These are phyloP conservation scores for Claviceps africana DNA, from an alignment of 2,329 filamentous ascomycete genomes.

Conservation along the genomic window DNA sequence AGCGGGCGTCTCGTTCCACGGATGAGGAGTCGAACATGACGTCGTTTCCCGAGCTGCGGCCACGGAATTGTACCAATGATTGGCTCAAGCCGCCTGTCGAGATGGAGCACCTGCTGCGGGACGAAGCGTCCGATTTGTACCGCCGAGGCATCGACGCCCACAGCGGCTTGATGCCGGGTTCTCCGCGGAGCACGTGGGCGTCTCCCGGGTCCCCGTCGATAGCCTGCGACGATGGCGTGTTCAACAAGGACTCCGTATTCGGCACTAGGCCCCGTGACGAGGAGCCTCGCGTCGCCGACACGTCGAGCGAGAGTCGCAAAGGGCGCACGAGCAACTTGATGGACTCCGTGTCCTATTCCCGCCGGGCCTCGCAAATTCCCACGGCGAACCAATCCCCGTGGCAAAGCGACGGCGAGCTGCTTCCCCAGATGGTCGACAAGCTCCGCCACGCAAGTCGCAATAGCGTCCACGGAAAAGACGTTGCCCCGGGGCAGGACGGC, in stretches of 20 bases:
- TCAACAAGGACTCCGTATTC: conserved; percentile 13
- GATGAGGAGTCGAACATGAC: conserved; percentile 16
- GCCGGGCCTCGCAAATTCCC: conserved; percentile 13
- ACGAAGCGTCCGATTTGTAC: conserved; percentile 11
- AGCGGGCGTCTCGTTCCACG: conserved; percentile 3
- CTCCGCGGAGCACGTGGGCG: conserved; percentile 5
- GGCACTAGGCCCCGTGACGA: neutral
- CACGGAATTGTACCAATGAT: conserved; percentile 19
- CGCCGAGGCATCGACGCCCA: conserved; percentile 19
- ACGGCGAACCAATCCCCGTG: conserved; percentile 2
- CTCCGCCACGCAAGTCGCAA: conserved; percentile 15
- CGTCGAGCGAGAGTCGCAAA: conserved; percentile 1
- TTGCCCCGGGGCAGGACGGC: neutral
- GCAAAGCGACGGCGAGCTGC: conserved; percentile 7
- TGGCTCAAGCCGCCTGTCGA: conserved; percentile 15
- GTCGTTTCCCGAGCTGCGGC: conserved; percentile 20
- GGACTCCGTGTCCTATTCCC: conserved; percentile 12
- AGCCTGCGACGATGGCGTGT: conserved; percentile 9
- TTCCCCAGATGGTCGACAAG: conserved; percentile 15
- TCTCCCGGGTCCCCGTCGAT: conserved; percentile 6
- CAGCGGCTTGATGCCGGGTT: conserved; percentile 5
- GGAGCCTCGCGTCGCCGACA: conserved; percentile 1
- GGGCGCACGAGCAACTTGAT: conserved; percentile 13
- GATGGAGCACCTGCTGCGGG: conserved; percentile 7
- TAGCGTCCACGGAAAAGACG: conserved; percentile 9